Evolutionary conservation across 176 grass and related monocot genomes (phyloP), one percentile per base, ranked within the genome.

Genomic region (Bonia amplexicaulis): DNA sequence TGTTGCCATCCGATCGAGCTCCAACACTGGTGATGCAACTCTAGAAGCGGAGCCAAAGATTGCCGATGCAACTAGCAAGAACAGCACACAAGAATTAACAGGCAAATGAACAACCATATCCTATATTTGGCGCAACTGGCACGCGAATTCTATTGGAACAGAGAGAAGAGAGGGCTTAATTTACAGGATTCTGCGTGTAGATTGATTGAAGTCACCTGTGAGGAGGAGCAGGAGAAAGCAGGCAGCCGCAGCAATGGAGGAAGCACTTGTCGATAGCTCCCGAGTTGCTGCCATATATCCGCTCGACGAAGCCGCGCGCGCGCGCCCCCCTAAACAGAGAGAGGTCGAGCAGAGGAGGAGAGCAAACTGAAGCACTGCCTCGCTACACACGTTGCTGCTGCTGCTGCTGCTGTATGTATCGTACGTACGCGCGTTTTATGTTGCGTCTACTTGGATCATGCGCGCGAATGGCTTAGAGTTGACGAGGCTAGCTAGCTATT

Each of bases 191-290:
- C 15, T 33, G 19, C 55, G 10, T 17, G 37, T 9, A 66, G 48
- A 33, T 33, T 6, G 69, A 9, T 12, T 2, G 9, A 82, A 41
- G 79, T 46, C 53, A 88, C 86, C 66, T 33, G 81, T 20, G 1
- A 85, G 82, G 37, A 89, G 68, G 39, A 68, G 1, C n/a, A 89
- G 59, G 59, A 84, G 47, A 7, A 48, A 65, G 70, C n/a, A 29
- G 76, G 69, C 40, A 1, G 51, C 63, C 27, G 26, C 7, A 17
- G 64, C 63, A 23, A 22, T 5, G 17, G 78, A 25, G 25, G 45
- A 69, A 52, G 79, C 19, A 42, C 48, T 49, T 16, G 19, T 80
- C 27, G 26, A n/a, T 7, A 19, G 25, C 44, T n/a, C 35, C 3
- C 10, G 53, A 25, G 20, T 37, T 25, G 76, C 58, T 15, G 58